These are phyloP conservation scores for Vicia sativa DNA, from an alignment of 306 rosid species.

Conservation along the genomic window DNA sequence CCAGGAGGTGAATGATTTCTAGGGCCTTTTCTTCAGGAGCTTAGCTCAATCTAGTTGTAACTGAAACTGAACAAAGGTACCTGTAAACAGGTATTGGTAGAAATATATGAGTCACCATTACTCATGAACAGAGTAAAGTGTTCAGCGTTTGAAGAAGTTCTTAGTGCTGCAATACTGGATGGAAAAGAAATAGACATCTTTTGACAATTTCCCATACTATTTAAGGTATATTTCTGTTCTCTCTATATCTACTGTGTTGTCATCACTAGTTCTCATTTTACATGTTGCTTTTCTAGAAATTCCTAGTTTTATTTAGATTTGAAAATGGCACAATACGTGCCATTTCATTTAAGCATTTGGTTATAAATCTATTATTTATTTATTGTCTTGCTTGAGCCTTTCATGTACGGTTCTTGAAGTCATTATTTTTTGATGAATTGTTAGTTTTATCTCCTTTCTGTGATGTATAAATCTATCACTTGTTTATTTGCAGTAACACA, in stretches of 20 bases:
- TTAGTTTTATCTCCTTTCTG: slow-evolving; percentile 12
- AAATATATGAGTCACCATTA: slow-evolving; percentile 12
- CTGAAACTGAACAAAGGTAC: slow-evolving; percentile 95
- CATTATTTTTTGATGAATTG: not conserved
- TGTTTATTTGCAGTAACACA: slow-evolving; percentile 50
- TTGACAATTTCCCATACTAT: slow-evolving; percentile 88
- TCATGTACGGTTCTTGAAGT: slow-evolving; percentile 22
- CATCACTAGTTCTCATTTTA: slow-evolving; percentile 18
- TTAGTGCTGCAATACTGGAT: slow-evolving; percentile 78
- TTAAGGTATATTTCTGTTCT: slow-evolving; percentile 63
- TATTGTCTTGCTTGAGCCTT: slow-evolving; percentile 24
- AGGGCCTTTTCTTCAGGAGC: slow-evolving; percentile 88
- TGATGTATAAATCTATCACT: not conserved
- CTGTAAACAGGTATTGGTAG: slow-evolving; percentile 97
- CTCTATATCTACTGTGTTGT: slow-evolving; percentile 7
- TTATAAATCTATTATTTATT: not conserved
- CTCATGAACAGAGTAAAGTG: slow-evolving; percentile 19
- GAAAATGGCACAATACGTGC: not conserved
- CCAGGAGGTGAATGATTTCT: slow-evolving; percentile 81
- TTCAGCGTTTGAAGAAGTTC: slow-evolving; percentile 72
- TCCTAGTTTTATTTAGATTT: not conserved
- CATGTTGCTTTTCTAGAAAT: not conserved
- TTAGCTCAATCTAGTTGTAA: slow-evolving; percentile 91
- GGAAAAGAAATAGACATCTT: slow-evolving; percentile 67
- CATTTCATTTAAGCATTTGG: slow-evolving; percentile 21